phyloP scores from a whole-genome alignment of 1,284 basidiomycete species.

The Volvariella volvacea region DNA sequence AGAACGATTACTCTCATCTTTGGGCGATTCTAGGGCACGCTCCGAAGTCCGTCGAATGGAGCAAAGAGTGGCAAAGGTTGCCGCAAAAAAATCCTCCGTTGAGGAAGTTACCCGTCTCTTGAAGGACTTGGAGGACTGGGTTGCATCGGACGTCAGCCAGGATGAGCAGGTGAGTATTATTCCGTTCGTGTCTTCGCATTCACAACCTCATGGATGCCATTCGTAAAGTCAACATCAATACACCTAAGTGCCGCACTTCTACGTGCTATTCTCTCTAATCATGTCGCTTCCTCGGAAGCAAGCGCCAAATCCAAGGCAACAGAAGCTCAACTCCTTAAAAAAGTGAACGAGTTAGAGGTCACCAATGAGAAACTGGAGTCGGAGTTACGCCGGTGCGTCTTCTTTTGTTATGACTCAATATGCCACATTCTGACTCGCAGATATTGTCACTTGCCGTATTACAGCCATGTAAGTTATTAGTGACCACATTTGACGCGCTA shows the following conservation, averaged over 20 bases:
- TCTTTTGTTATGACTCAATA: slow-evolving; percentile 10
- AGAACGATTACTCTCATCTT: slow-evolving; percentile 29
- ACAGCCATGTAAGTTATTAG: slow-evolving; percentile 13
- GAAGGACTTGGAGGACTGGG: slow-evolving; percentile 68
- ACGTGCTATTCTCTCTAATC: slow-evolving; percentile 75
- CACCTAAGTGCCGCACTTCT: slow-evolving; percentile 61
- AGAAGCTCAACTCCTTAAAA: slow-evolving; percentile 53
- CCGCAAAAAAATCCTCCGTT: slow-evolving; percentile 78
- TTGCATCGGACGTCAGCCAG: slow-evolving; percentile 45
- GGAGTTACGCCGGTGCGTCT: slow-evolving; percentile 54
- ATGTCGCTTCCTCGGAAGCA: slow-evolving; percentile 68
- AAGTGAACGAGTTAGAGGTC: slow-evolving; percentile 56
- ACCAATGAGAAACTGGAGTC: slow-evolving; percentile 52
- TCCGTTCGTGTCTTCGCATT: slow-evolving; percentile 3
- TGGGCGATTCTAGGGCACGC: slow-evolving; percentile 35
- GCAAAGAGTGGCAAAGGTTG: slow-evolving; percentile 69
- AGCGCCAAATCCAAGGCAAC: slow-evolving; percentile 54
- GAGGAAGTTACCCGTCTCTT: slow-evolving; percentile 72
- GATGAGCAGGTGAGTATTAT: slow-evolving; percentile 49
- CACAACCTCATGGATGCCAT: slow-evolving; percentile 8
- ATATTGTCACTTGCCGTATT: no score
- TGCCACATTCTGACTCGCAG: no score
- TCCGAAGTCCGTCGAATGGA: slow-evolving; percentile 62
- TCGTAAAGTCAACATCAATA: slow-evolving; percentile 51
- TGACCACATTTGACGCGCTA: slow-evolving; percentile 13